phyloP scores from a whole-genome alignment of 495 filamentous ascomycete species.

The Penicillium silybi region DNA sequence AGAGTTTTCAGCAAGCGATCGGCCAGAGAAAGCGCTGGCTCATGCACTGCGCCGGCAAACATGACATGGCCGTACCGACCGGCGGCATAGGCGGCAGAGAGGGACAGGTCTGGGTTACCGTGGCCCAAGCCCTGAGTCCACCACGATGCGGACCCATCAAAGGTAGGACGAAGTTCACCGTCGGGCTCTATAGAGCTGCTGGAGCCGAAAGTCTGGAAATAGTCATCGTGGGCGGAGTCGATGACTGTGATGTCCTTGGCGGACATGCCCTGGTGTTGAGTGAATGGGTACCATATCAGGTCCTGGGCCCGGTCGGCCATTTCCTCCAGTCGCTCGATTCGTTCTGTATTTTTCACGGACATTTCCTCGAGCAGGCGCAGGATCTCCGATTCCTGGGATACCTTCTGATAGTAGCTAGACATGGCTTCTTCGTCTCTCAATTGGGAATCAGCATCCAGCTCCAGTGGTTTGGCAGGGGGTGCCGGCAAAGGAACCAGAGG shows the following conservation, averaged over 20 bases:
- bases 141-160: conserved; percentile 79
- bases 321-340: conserved; percentile 51
- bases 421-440: conserved; percentile 51
- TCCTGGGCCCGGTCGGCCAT: conserved; percentile 56
- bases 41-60: conserved; percentile 70
- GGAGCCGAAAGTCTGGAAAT: conserved; percentile 57
- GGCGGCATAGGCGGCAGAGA: conserved; percentile 71
- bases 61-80: conserved; percentile 84
- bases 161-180: conserved; percentile 51
- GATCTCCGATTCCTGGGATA: conserved; percentile 34
- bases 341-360: conserved; percentile 40
- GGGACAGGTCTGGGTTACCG: conserved; percentile 60
- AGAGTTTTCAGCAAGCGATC: conserved; percentile 52
- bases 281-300: conserved; percentile 78
- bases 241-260: conserved; percentile 61
- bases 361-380: conserved; percentile 44
- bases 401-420: conserved; percentile 52
- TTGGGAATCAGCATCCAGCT: conserved; percentile 25
- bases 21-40: conserved; percentile 64
- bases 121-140: conserved; percentile 84
- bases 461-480: conserved; percentile 44
- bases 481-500: conserved; percentile 47
- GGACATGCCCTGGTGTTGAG: conserved; percentile 62
- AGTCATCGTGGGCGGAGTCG: conserved; percentile 71
- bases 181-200: conserved; percentile 2